Percentiles rank a stretch among this genome's conserved stretches.
These are phyloP conservation scores for Trichophyton benhamiae DNA, from an alignment of 2,329 filamentous ascomycete species.

Conservation along the genomic window DNA sequence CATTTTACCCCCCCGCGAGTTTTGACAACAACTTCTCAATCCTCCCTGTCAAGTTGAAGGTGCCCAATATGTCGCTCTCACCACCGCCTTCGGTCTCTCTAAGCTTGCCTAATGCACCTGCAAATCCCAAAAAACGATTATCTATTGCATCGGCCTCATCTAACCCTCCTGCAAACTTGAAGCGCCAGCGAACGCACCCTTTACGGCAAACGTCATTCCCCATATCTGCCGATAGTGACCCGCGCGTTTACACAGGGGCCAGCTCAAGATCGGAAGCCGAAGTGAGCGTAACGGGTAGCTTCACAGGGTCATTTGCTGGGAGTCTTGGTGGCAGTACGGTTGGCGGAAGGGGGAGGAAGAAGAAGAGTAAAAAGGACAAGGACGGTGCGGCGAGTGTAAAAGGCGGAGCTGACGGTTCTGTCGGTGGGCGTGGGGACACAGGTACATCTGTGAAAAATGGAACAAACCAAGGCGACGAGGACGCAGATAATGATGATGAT, in stretches of 20 bases:
- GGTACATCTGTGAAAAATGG: conserved; percentile 15
- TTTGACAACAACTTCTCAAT: background rate
- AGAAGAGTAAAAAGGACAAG: conserved; percentile 22
- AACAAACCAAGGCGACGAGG: conserved; percentile 26
- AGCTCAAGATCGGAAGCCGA: conserved; percentile 18
- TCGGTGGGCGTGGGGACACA: conserved; percentile 22
- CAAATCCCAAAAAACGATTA: conserved; percentile 13
- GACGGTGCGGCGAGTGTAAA: conserved; percentile 20
- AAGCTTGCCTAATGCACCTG: conserved; percentile 9
- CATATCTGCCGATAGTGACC: conserved; percentile 21
- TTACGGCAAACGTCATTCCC: conserved; percentile 38
- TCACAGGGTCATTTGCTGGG: conserved; percentile 31
- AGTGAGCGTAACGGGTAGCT: conserved; percentile 32
- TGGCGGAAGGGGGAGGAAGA: conserved; percentile 19
- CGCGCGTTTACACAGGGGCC: conserved; percentile 19
- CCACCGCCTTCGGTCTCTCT: conserved; percentile 12
- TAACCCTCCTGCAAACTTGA: conserved; percentile 17
- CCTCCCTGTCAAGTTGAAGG: background rate
- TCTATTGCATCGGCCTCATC: conserved; percentile 11
- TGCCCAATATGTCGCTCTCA: conserved; percentile 9
- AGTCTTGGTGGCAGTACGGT: conserved; percentile 25
- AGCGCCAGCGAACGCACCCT: conserved; percentile 30
- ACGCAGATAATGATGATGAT: conserved; percentile 36
- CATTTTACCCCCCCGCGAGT: background rate
- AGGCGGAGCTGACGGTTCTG: conserved; percentile 13